Evolutionary conservation across 768 basidiomycete genomes (phyloP), one percentile per base, ranked within the genome.

Genomic region (Boletus pseudo-olivaceus): DNA sequence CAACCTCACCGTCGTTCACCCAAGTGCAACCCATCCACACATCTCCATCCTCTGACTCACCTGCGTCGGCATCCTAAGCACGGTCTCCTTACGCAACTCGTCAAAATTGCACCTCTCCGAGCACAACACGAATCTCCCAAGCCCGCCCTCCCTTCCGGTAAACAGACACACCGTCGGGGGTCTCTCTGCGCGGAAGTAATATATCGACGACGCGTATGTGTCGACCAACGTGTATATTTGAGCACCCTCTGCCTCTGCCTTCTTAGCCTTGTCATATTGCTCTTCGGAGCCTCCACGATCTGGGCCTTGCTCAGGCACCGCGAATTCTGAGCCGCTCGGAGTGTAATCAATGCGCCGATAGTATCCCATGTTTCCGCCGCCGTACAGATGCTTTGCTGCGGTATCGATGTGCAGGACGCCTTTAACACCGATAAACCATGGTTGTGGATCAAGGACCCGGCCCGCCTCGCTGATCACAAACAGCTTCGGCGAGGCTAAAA

Each of bases 381-480:
- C 62, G 10, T 64, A 63, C 26, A 64, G 19, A 15, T 51, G 58
- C n/a, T 23, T 26, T 17, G 51, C 32, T 5, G 51, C 62, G 5
- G 53, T 26, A 19, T 53, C n/a, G 11, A 44, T 41, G 26, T 60
- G 49, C 29, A 63, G 7, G 37, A 57, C 51, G 1, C 62, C 62
- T 20, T 64, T 64, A n/a, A 64, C 54, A 3, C 62, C 62, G 2
- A 64, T 56, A 20, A 64, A 19, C 62, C 62, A 64, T 4, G 62
- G 62, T 19, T 64, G 56, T 3, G 56, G 2, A 61, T 20, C 20
- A 64, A 40, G 62, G 63, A 42, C 63, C 17, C 62, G 62, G 14
- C 62, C 62, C 17, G 59, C 54, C 19, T 57, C 51, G 15, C 60
- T 57, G 32, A 63, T 62, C 14, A 50, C 7, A 29, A 29, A 29